Percentiles rank a stretch among this genome's conserved stretches.
Evolutionary conservation across 768 basidiomycete genomes (phyloP).

Genomic region (Pleurotus sapidus): DNA sequence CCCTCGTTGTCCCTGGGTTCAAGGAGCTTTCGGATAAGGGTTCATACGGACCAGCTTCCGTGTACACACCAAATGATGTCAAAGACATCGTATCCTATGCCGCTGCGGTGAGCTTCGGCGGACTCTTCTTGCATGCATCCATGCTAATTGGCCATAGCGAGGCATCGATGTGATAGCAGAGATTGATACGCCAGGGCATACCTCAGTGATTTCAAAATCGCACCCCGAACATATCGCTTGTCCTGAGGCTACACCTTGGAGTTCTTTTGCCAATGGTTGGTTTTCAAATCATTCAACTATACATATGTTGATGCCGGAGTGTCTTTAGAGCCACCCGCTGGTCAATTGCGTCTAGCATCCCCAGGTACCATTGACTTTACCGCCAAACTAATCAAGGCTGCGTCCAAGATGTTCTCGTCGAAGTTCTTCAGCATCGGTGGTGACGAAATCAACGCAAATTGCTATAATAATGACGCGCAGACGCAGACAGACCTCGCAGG

Average conservation of each 20-base stretch:
- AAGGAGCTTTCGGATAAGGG: slow-evolving; percentile 59
- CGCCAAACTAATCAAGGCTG: slow-evolving; percentile 44
- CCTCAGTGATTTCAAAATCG: slow-evolving; percentile 55
- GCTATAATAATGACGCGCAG: slow-evolving; percentile 58
- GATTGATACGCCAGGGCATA: slow-evolving; percentile 85
- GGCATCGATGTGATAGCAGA: slow-evolving; percentile 79
- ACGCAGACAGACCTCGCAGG: slow-evolving; percentile 58
- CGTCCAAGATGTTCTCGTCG: slow-evolving; percentile 51
- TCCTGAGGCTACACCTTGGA: slow-evolving; percentile 51
- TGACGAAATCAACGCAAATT: slow-evolving; percentile 71
- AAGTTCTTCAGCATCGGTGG: slow-evolving; percentile 79
- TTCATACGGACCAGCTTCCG: slow-evolving; percentile 56
- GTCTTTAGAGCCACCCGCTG: slow-evolving; percentile 70
- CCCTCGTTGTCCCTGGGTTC: slow-evolving; percentile 60
- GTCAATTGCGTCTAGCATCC: slow-evolving; percentile 75
- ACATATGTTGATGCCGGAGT: too few relatives aligned
- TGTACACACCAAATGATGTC: slow-evolving; percentile 58
- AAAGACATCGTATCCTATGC: slow-evolving; percentile 65
- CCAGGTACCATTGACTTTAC: slow-evolving; percentile 60
- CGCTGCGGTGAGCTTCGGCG: slow-evolving; percentile 49
- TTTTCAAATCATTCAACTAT: not conserved
- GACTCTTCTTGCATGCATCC: too few relatives aligned
- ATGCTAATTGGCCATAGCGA: slow-evolving; percentile 30
- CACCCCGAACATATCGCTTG: slow-evolving; percentile 81
- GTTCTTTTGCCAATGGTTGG: slow-evolving; percentile 49